phyloP scores from a whole-genome alignment of 768 basidiomycete genomes.

The Auriscalpium vulgare region DNA sequence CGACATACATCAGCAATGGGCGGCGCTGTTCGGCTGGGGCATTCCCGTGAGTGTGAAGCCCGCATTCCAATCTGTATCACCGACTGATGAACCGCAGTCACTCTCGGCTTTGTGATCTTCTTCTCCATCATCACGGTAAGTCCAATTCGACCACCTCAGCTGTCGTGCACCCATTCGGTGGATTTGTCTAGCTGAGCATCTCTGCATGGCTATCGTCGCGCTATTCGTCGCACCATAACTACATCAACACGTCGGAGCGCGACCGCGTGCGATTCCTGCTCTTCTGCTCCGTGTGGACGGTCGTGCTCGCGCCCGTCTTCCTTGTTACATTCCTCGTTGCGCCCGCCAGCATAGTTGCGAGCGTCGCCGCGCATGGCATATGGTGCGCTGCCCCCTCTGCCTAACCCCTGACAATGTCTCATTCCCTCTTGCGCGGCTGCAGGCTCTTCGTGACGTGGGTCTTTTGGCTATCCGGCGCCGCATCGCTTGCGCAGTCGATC shows the following conservation, averaged over 20 bases:
- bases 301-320: constrained; percentile 11
- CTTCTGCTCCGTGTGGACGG: constrained; percentile 16
- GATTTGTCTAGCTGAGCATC: constrained; percentile 44
- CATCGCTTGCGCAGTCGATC: constrained; percentile 7
- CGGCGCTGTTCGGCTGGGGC: constrained; percentile 5
- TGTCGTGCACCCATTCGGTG: too few species aligned
- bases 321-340: constrained; percentile 1
- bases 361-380: constrained; percentile 9
- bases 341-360: not conserved
- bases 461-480: constrained; percentile 17
- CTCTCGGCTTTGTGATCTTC: constrained; percentile 5
- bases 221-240: constrained; percentile 52
- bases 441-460: constrained; percentile 16
- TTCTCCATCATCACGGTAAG: constrained; percentile 13
- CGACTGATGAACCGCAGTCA: constrained; percentile 2
- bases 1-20: constrained; percentile 1
- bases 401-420: not conserved
- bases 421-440: not conserved
- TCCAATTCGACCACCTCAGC: too few species aligned
- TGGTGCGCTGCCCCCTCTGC: constrained; percentile 5
- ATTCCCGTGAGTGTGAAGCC: constrained; percentile 4
- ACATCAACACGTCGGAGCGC: constrained; percentile 37
- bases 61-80: not conserved
- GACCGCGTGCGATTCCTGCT: constrained; percentile 32
- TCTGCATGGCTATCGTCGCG: constrained; percentile 63